phyloP scores from a whole-genome alignment of 306 rosid genomes.

The Luffa aegyptiaca region DNA sequence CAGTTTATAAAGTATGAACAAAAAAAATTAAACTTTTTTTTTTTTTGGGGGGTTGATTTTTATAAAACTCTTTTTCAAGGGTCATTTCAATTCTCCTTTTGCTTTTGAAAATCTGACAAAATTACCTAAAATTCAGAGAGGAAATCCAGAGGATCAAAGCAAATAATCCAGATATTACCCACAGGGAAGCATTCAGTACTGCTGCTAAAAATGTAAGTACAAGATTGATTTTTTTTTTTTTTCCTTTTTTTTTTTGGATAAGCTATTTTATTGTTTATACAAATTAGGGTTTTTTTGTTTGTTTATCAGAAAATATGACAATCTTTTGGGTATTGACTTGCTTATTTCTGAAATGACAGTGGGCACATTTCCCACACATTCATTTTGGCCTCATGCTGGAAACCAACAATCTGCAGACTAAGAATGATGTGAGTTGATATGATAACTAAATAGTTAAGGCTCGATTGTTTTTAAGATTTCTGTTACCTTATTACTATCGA shows the following conservation, averaged over 20 bases:
- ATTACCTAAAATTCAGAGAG: slow-evolving; percentile 43
- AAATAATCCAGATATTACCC: slow-evolving; percentile 90
- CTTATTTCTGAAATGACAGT: slow-evolving; percentile 28
- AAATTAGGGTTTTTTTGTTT: not conserved
- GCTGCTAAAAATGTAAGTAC: slow-evolving; percentile 84
- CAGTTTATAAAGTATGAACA: slow-evolving; percentile 84
- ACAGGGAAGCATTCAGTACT: slow-evolving; percentile 95
- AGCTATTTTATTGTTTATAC: not conserved
- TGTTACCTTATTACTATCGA: no score
- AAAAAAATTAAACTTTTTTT: no score
- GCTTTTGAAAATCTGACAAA: not conserved
- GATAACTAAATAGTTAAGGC: not conserved
- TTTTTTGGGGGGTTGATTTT: not conserved
- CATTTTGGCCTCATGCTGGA: slow-evolving; percentile 95
- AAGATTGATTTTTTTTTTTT: not conserved
- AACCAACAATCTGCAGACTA: slow-evolving; percentile 61
- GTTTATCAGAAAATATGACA: not conserved
- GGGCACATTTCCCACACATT: slow-evolving; percentile 99
- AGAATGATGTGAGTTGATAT: slow-evolving; percentile 48
- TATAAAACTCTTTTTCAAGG: not conserved
- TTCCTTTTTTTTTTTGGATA: not conserved
- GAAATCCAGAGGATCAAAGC: slow-evolving; percentile 99
- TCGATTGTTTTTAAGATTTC: not conserved
- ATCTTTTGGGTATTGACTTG: slow-evolving; percentile 7
- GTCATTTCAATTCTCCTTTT: slow-evolving; percentile 2